A percentile compares a stretch with the other conserved stretches of the same genome.
Conservation (phyloP, 805 yeast genomes). For the Kazachstania taianensis region DNA sequence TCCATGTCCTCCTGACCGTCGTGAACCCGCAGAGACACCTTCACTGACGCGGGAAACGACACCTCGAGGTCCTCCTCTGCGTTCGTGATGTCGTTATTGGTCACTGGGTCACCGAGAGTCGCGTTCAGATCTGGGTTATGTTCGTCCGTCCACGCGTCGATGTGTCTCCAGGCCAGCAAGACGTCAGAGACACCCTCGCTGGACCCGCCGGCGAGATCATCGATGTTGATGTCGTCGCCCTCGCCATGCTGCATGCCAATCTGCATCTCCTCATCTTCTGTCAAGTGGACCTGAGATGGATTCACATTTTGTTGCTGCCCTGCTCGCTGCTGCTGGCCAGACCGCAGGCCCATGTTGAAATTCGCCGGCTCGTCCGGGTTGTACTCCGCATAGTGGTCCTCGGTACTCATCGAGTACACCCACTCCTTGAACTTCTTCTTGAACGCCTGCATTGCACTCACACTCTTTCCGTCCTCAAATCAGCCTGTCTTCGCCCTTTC, state of each 20-base stretch:
- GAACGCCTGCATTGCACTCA: conserved; percentile 26
- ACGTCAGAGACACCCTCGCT: conserved; percentile 65
- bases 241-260: conserved; percentile 10
- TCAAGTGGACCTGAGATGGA: conserved; percentile 13
- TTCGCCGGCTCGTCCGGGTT: conserved; percentile 34
- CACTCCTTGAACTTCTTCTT: conserved; percentile 46
- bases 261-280: conserved; percentile 10
- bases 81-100: conserved; percentile 66
- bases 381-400: conserved; percentile 62
- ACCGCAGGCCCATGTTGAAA: conserved; percentile 23
- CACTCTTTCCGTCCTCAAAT: too few species aligned
- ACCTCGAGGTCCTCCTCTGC: conserved; percentile 75
- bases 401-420: conserved; percentile 53
- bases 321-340: conserved; percentile 6
- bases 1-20: conserved; percentile 87
- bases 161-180: conserved; percentile 78
- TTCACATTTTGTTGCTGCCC: conserved; percentile 5
- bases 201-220: conserved; percentile 15
- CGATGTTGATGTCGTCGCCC: conserved; percentile 28
- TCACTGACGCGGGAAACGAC: conserved; percentile 67
- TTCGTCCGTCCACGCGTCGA: conserved; percentile 71
- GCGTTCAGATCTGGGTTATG: conserved; percentile 76
- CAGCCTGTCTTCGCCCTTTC: too few species aligned
- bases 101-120: conserved; percentile 68
- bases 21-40: conserved; percentile 69